phyloP scores from a whole-genome alignment of 2,329 filamentous ascomycete species.

The Cladorrhinum sp. region DNA sequence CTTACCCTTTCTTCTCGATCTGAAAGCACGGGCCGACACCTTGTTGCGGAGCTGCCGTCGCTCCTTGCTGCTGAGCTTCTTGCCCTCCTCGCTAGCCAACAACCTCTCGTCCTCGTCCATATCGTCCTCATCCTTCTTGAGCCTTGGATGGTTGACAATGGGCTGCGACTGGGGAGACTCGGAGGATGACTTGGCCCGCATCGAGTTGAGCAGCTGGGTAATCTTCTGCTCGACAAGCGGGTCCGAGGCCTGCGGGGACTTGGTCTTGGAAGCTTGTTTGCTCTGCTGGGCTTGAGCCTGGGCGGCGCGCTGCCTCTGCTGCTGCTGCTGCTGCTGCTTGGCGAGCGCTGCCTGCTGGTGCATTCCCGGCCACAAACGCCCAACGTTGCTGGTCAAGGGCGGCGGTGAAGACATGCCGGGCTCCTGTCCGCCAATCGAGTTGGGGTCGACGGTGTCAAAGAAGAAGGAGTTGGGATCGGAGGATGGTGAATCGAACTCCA shows the following conservation, averaged over 20 bases:
- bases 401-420: conserved; percentile 48
- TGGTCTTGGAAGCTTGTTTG: conserved; percentile 46
- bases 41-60: conserved; percentile 97
- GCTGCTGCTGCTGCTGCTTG: conserved; percentile 65
- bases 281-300: conserved; percentile 47
- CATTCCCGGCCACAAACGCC: conserved; percentile 87
- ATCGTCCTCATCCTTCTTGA: conserved; percentile 93
- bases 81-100: conserved; percentile 93
- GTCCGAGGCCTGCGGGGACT: conserved; percentile 55
- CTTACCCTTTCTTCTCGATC: conserved; percentile 95
- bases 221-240: conserved; percentile 88
- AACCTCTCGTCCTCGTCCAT: conserved; percentile 98
- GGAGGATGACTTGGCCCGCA: conserved; percentile 69
- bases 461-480: conserved; percentile 58
- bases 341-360: conserved; percentile 83
- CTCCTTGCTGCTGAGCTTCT: conserved; percentile 98
- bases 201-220: conserved; percentile 85
- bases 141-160: conserved; percentile 65
- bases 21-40: conserved; percentile 95
- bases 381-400: conserved; percentile 51
- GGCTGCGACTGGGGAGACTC: conserved; percentile 48
- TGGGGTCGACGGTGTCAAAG: conserved; percentile 64
- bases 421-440: conserved; percentile 63
- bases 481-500: conserved; percentile 60
- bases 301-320: conserved; percentile 59